Percentiles rank a stretch among this genome's conserved stretches.
These are phyloP conservation scores for Monilinia aucupariae DNA, from an alignment of 2,329 filamentous ascomycete species.

Conservation along the genomic window DNA sequence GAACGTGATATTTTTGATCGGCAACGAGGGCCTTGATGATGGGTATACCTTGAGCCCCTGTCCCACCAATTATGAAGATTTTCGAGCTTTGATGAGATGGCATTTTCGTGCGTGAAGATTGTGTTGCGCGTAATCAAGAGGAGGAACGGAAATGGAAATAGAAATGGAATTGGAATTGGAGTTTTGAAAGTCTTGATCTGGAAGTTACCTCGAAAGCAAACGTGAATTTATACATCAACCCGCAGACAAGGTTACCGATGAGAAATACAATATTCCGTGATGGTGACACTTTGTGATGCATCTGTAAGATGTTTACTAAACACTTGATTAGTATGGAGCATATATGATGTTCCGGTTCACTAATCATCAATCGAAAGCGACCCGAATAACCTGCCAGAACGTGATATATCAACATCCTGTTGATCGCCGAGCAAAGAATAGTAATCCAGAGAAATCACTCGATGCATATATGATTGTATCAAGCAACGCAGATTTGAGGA, in stretches of 20 bases:
- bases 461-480: not conserved
- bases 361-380: not conserved
- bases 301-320: not conserved
- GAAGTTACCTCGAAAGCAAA: constrained; percentile 39
- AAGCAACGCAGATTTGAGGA: not conserved
- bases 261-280: not conserved
- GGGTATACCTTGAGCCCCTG: constrained; percentile 48
- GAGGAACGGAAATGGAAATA: not conserved
- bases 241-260: constrained; percentile 35
- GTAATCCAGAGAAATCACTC: not conserved
- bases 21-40: constrained; percentile 41
- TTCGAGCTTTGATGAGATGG: constrained; percentile 20
- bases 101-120: constrained; percentile 4
- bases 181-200: no score
- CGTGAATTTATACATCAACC: constrained; percentile 54
- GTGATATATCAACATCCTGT: not conserved
- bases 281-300: not conserved
- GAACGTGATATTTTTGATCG: constrained; percentile 42
- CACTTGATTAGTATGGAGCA: not conserved
- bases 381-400: not conserved
- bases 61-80: constrained; percentile 44
- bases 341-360: not conserved
- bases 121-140: not conserved
- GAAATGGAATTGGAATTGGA: no score
- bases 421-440: not conserved